A percentile compares a stretch with the other conserved stretches of the same genome.
Conservation (phyloP, 129 eudicot genomes). For the Tanacetum coccineum region DNA sequence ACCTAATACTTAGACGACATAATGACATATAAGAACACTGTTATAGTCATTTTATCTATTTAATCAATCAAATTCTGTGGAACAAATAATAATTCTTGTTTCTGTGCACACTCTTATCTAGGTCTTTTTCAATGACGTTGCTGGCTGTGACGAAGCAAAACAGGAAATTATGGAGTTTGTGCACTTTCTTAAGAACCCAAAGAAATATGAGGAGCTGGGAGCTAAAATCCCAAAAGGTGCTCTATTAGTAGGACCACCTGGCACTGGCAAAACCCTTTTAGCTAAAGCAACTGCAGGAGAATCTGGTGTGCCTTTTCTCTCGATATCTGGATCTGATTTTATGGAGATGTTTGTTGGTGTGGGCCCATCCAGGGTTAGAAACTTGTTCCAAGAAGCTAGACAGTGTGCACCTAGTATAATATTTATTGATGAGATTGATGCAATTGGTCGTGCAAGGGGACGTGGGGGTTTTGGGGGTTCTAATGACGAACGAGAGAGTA, state of each 20-base stretch:
- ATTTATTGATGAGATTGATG: constrained; percentile 94
- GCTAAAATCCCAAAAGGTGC: constrained; percentile 96
- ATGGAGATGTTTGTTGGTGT: constrained; percentile 99
- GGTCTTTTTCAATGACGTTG: constrained; percentile 71
- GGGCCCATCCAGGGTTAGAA: constrained; percentile 95
- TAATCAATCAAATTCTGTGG: no score
- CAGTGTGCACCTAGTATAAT: constrained; percentile 91
- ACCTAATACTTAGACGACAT: no score
- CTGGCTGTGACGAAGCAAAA: constrained; percentile 82
- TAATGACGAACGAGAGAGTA: constrained; percentile 85
- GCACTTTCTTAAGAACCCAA: constrained; percentile 75
- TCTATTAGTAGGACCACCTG: constrained; percentile 92
- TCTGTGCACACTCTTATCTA: constrained; percentile 17
- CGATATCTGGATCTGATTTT: constrained; percentile 87
- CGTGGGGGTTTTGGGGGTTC: constrained; percentile 82
- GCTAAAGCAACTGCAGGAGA: constrained; percentile 98
- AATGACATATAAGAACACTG: no score
- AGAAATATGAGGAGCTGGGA: constrained; percentile 74
- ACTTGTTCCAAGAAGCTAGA: constrained; percentile 87
- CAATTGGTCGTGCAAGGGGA: constrained; percentile 93
- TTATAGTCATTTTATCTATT: no score
- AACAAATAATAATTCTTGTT: no score
- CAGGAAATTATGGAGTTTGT: constrained; percentile 83
- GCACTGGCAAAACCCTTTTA: constrained; percentile 87
- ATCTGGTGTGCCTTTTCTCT: constrained; percentile 85